Evolutionary conservation across 1,284 basidiomycete species (phyloP).

Genomic region (Pisolithus thermaeus): DNA sequence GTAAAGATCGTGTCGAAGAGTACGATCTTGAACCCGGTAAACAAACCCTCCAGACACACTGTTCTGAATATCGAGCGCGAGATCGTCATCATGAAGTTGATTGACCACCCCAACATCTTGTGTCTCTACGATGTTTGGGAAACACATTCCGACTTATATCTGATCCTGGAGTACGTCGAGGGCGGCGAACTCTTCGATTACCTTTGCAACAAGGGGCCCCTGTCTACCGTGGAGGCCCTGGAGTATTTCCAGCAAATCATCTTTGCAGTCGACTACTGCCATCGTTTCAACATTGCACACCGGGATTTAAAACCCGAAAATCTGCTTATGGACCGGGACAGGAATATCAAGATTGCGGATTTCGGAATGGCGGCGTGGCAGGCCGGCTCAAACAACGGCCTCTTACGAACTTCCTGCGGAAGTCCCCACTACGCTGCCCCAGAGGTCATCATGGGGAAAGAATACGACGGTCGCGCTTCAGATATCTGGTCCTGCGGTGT

Average conservation of each 20-base stretch:
- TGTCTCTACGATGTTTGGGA: slow-evolving; percentile 98
- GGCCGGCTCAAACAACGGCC: slow-evolving; percentile 43
- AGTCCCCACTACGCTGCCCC: slow-evolving; percentile 98
- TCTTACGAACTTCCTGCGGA: slow-evolving; percentile 91
- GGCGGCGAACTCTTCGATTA: slow-evolving; percentile 98
- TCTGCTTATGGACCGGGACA: slow-evolving; percentile 76
- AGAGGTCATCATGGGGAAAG: slow-evolving; percentile 82
- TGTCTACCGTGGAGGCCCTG: slow-evolving; percentile 79
- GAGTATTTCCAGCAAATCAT: slow-evolving; percentile 97
- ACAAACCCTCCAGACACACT: slow-evolving; percentile 60
- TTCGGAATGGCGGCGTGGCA: slow-evolving; percentile 99
- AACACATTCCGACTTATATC: slow-evolving; percentile 83
- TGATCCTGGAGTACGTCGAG: slow-evolving; percentile 96
- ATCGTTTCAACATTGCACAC: slow-evolving; percentile 95
- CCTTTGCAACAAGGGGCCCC: slow-evolving; percentile 80
- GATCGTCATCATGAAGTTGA: slow-evolving; percentile 99
- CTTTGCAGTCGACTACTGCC: slow-evolving; percentile 91
- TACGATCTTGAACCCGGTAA: slow-evolving; percentile 61
- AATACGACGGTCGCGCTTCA: slow-evolving; percentile 85
- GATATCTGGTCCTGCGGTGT: slow-evolving; percentile 99
- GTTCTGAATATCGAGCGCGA: slow-evolving; percentile 89
- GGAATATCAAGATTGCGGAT: slow-evolving; percentile 95
- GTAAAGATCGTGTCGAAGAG: slow-evolving; percentile 96
- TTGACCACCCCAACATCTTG: slow-evolving; percentile 95
- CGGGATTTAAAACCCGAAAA: slow-evolving; percentile 98